Evolutionary conservation across 139 green algal species (phyloP).

Genomic region (Desmodesmus armatus): DNA sequence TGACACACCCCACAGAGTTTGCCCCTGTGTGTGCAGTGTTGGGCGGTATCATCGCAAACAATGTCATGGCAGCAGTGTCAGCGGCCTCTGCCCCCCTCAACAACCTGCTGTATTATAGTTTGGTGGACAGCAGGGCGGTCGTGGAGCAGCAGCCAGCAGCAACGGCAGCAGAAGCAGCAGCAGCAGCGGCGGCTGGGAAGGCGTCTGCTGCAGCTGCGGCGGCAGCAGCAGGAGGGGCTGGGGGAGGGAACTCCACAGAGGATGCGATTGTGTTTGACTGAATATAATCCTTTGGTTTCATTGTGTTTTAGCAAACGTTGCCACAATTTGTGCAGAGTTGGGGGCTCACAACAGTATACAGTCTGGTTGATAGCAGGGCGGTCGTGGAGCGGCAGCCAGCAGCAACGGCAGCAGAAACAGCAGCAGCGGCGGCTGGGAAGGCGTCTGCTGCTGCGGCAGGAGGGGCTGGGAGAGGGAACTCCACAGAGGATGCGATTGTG

Average conservation of each 20-base stretch:
- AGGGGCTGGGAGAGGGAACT: not conserved
- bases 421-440: not conserved
- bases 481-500: not conserved
- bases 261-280: not conserved
- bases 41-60: constrained; percentile 88
- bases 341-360: too few species aligned
- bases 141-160: constrained; percentile 54
- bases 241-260: not conserved
- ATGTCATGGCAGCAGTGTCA: constrained; percentile 87
- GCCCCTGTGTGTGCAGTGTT: constrained; percentile 81
- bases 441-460: constrained; percentile 4
- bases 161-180: not conserved
- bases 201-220: constrained; percentile 12
- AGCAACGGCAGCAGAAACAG: constrained; percentile 18
- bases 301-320: not conserved
- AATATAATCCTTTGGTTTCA: not conserved
- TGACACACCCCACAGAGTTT: constrained; percentile 52
- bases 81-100: constrained; percentile 77
- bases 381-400: not conserved
- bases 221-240: constrained; percentile 32
- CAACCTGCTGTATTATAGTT: constrained; percentile 89
- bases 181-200: not conserved
- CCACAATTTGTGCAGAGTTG: not conserved
- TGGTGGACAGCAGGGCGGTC: constrained; percentile 65
- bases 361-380: not conserved